Conservation (phyloP, 1,284 basidiomycete species). For the Ganoderma sp. region DNA sequence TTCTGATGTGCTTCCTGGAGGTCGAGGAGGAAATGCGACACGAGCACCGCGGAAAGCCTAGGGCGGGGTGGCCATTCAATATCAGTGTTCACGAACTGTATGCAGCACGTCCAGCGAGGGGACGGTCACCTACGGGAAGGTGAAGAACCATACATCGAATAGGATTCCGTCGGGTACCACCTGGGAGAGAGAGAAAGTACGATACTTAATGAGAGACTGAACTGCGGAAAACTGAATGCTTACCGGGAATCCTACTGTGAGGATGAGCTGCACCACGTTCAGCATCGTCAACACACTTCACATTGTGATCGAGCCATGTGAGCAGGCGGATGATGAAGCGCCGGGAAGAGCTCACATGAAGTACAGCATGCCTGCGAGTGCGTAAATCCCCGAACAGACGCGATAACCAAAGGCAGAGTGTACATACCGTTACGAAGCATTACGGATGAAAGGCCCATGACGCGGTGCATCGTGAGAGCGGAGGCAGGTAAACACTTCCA, state of each 20-base stretch:
- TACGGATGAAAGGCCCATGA: background rate
- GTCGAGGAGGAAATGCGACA: background rate
- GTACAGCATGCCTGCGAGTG: background rate
- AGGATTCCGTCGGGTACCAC: too few species aligned
- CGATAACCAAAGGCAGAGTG: too few species aligned
- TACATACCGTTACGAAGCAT: background rate
- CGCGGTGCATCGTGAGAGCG: background rate
- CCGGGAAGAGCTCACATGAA: background rate
- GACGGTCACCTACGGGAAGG: too few species aligned
- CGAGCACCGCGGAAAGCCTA: background rate
- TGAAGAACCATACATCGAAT: too few species aligned
- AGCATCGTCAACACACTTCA: background rate
- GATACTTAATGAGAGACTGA: too few species aligned
- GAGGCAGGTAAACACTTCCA: background rate
- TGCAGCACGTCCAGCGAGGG: too few species aligned
- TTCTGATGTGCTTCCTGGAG: constrained; percentile 4
- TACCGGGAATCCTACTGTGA: background rate
- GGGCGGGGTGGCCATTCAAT: too few species aligned
- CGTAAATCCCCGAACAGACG: too few species aligned
- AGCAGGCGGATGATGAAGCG: background rate
- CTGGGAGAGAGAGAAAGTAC: background rate
- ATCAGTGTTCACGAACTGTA: too few species aligned
- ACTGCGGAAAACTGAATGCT: background rate
- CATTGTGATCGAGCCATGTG: background rate
- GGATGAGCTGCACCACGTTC: background rate